These are phyloP conservation scores for Solanum medicagineum DNA, from an alignment of 257 asterid genomes.

Conservation along the genomic window DNA sequence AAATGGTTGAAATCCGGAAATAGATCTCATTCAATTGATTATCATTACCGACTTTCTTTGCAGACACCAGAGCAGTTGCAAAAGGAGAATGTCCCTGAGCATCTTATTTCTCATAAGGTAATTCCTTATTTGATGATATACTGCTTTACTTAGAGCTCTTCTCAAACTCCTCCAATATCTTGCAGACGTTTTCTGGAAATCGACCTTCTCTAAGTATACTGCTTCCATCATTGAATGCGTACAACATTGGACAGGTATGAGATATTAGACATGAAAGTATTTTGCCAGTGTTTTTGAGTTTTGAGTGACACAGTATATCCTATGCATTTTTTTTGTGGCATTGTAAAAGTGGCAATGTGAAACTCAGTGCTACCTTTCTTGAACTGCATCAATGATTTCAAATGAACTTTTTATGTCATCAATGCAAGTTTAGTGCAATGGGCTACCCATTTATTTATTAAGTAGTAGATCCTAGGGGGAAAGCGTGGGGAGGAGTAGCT, in stretches of 20 bases:
- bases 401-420: background rate
- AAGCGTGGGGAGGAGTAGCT: background rate
- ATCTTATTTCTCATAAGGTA: slow-evolving; percentile 91
- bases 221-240: slow-evolving; percentile 83
- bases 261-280: background rate
- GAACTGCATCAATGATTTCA: background rate
- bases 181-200: slow-evolving; percentile 93
- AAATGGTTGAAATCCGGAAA: background rate
- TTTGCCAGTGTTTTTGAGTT: background rate
- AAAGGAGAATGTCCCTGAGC: slow-evolving; percentile 66
- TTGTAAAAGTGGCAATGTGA: background rate
- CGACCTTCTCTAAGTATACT: slow-evolving; percentile 94
- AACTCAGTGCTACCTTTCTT: background rate
- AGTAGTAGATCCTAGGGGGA: background rate
- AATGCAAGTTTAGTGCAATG: background rate
- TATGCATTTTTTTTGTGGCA: background rate
- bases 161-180: background rate
- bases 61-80: slow-evolving; percentile 88
- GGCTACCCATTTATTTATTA: background rate
- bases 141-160: background rate
- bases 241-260: slow-evolving; percentile 90
- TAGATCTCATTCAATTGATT: background rate
- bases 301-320: background rate
- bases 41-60: background rate
- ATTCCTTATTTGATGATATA: background rate